Conservation (phyloP, 768 basidiomycete genomes). For the Amylocystis lapponica region DNA sequence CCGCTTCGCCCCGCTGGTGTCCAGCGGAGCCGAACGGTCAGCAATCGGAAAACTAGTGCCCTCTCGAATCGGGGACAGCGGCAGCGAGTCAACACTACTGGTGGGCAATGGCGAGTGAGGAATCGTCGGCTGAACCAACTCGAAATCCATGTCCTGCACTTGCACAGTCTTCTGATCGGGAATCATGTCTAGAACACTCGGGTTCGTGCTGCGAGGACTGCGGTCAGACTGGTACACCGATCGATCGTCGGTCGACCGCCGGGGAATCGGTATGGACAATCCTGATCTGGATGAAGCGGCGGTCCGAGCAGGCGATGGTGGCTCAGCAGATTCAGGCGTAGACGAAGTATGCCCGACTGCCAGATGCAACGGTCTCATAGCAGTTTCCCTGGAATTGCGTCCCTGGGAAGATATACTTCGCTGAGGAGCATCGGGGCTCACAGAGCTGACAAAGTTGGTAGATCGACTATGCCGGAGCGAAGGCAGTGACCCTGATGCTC, state of each 20-base stretch:
- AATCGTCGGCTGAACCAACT: conserved; percentile 62
- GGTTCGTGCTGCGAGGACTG: conserved; percentile 19
- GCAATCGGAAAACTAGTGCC: conserved; percentile 25
- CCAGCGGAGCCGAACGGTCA: conserved; percentile 40
- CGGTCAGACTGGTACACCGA: conserved; percentile 25
- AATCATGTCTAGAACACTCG: conserved; percentile 11
- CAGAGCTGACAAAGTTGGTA: conserved; percentile 10
- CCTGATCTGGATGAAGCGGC: conserved; percentile 43
- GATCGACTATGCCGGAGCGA: conserved; percentile 16
- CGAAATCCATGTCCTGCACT: conserved; percentile 78
- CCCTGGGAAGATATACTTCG: conserved; percentile 7
- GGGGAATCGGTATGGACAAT: conserved; percentile 62
- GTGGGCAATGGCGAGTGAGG: conserved; percentile 19
- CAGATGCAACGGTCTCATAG: conserved; percentile 17
- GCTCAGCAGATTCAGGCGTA: conserved; percentile 26
- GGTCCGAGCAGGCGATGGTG: conserved; percentile 31
- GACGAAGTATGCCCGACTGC: conserved; percentile 28
- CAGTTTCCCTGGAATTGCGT: conserved; percentile 14
- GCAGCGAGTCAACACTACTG: conserved; percentile 12
- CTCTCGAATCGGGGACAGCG: neutral
- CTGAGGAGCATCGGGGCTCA: neutral
- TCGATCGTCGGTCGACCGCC: conserved; percentile 33
- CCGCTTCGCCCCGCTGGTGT: too few species aligned
- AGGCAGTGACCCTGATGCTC: too few species aligned
- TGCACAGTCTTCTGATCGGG: conserved; percentile 56